phyloP scores from a whole-genome alignment of 192 early-diverging fungal species.

The Linnemannia zychae region DNA sequence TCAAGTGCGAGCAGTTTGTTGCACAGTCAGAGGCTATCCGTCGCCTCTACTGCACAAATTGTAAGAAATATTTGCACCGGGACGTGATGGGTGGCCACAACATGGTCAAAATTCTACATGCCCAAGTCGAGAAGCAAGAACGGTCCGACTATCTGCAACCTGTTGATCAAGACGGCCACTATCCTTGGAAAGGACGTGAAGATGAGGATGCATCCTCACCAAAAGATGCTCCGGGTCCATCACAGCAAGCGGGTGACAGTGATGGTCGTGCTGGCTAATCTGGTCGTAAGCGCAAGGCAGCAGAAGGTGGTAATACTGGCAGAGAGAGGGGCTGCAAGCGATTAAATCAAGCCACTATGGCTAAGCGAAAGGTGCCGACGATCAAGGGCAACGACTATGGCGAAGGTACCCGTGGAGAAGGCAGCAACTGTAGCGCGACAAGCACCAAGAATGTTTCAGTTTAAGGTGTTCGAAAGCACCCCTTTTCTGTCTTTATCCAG shows the following conservation, averaged over 20 bases:
- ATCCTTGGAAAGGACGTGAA: slow-evolving; percentile 16
- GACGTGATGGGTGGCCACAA: slow-evolving; percentile 12
- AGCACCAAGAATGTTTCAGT: slow-evolving; percentile 3
- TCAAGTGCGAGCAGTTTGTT: slow-evolving; percentile 16
- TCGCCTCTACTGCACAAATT: slow-evolving; percentile 7
- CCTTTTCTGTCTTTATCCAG: background rate
- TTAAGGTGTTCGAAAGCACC: slow-evolving; percentile 9
- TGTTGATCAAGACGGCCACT: slow-evolving; percentile 9
- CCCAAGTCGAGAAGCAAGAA: slow-evolving; percentile 19
- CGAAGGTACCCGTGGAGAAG: slow-evolving; percentile 9
- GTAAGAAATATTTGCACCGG: slow-evolving; percentile 3
- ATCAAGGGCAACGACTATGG: background rate
- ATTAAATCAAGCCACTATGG: slow-evolving; percentile 17
- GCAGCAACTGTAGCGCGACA: background rate
- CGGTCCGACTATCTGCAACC: slow-evolving; percentile 17
- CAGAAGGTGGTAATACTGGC: background rate
- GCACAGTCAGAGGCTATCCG: slow-evolving; percentile 4
- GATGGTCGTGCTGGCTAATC: background rate
- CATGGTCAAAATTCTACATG: slow-evolving; percentile 4
- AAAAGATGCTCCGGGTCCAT: slow-evolving; percentile 2
- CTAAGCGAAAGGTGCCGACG: slow-evolving; percentile 12
- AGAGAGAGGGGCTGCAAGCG: slow-evolving; percentile 11
- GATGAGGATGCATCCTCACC: background rate
- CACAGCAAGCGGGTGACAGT: slow-evolving; percentile 12
- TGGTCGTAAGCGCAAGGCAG: slow-evolving; percentile 17